Conservation (phyloP, 2,329 filamentous ascomycete species). For the Dichotomopilus funicola region DNA sequence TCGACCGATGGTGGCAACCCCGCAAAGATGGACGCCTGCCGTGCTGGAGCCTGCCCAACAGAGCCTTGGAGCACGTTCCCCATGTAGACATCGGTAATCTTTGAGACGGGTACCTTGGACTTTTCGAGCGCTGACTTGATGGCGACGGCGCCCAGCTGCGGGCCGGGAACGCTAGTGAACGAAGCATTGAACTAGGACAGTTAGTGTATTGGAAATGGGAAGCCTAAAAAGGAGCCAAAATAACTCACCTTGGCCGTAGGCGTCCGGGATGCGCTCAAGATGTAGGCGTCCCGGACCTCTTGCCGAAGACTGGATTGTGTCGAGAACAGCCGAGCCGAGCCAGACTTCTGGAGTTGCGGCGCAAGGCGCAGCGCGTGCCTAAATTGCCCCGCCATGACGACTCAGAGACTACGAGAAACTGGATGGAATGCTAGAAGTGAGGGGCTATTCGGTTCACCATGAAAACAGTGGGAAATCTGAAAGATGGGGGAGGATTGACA, state of each 20-base stretch:
- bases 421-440: conserved; percentile 2
- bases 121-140: conserved; percentile 88
- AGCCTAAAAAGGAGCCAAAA: not conserved
- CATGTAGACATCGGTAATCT: conserved; percentile 93
- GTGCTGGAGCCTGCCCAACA: conserved; percentile 83
- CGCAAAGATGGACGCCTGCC: conserved; percentile 84
- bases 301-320: conserved; percentile 29
- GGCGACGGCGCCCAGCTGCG: conserved; percentile 81
- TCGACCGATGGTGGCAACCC: conserved; percentile 77
- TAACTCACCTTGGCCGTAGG: conserved; percentile 71
- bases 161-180: conserved; percentile 73
- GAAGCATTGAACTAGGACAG: conserved; percentile 82
- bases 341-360: conserved; percentile 10
- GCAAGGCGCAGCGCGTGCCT: conserved; percentile 16
- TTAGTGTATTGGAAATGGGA: not conserved
- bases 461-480: too few relatives aligned
- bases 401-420: not conserved
- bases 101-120: conserved; percentile 71
- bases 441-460: too few relatives aligned
- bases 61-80: conserved; percentile 84
- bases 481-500: too few relatives aligned
- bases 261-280: conserved; percentile 81
- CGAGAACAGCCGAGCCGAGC: conserved; percentile 24
- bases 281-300: conserved; percentile 87
- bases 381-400: conserved; percentile 19